Evolutionary conservation across 2,329 filamentous ascomycete species (phyloP), one percentile per base, ranked within the genome.

Genomic region (Davidsoniella virescens): DNA sequence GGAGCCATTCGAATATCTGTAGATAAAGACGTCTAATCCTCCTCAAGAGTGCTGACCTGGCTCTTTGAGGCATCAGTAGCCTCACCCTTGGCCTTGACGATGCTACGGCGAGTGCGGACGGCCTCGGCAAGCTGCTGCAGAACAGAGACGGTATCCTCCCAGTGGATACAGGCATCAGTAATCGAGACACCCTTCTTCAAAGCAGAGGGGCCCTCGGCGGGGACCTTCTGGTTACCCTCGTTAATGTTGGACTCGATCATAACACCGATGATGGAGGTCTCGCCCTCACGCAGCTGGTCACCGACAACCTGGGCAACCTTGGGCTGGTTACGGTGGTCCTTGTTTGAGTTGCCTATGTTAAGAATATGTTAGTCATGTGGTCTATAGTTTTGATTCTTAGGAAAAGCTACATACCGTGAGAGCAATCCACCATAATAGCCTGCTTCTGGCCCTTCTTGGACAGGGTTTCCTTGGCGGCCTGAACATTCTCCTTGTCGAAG

Each of bases 211-310:
- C 88, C 90, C 65, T 93, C 86, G 1, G 80, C 65, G 1, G 87
- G 87, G 1, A 94, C 85, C 71, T 94, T 94, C 63, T 87, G 83
- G 72, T 81, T 86, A 57, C 78, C 76, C 69, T 94, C 92, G 65
- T 90, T 80, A 72, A 96, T 90, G 69, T 96, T 90, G 62, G 87
- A 94, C 72, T 98, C 90, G 59, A 98, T 94, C 90, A 98, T 98
- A 62, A 96, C 87, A 63, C 88, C 92, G 56, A 96, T 77, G 59
- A 98, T 94, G 56, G 78, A 82, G 53, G 78, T 82, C 70, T 98
- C 86, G 53, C 90, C 90, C 56, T 83, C 80, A 47, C 83, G 80
- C 56, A 98, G 73, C 70, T 98, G 90, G 50, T 94, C 85, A 29
- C 76, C 82, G 54, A 98, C 71, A 48, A 73, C 74, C 64, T 83